These are phyloP conservation scores for Saccharomycopsis sp. DNA, from an alignment of 805 yeast genomes.

Conservation along the genomic window DNA sequence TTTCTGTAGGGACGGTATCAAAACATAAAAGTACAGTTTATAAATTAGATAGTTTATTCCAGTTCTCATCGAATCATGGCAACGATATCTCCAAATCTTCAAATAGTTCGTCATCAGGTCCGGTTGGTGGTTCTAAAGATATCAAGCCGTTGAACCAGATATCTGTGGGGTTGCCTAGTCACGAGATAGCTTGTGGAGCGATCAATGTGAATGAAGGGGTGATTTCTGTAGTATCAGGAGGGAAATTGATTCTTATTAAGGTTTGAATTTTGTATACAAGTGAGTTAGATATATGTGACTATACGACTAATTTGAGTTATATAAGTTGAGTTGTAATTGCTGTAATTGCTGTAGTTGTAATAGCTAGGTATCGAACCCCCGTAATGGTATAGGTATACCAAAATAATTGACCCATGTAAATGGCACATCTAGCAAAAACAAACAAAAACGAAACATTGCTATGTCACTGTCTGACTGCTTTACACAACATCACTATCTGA, in stretches of 20 bases:
- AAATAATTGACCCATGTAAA: too few relatives aligned
- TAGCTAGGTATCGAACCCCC: too few relatives aligned
- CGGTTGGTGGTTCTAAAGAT: not conserved
- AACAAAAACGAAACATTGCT: too few relatives aligned
- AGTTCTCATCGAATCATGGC: not conserved
- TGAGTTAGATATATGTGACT: too few relatives aligned
- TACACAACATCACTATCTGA: too few relatives aligned
- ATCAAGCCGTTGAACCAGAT: not conserved
- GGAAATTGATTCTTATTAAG: not conserved
- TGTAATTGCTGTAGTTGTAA: too few relatives aligned
- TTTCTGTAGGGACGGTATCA: not conserved
- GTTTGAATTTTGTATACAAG: not conserved
- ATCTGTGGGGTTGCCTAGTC: not conserved
- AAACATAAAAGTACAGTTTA: not conserved
- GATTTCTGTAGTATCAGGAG: not conserved
- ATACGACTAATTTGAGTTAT: too few relatives aligned
- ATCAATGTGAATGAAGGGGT: not conserved
- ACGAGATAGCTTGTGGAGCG: not conserved
- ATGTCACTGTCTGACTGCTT: too few relatives aligned
- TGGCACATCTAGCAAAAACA: too few relatives aligned
- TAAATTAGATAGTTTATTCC: not conserved
- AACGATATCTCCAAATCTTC: not conserved
- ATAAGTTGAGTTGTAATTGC: too few relatives aligned
- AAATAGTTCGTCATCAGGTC: not conserved
- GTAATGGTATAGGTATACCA: too few relatives aligned